These are phyloP conservation scores for Fistulinella prunicolor DNA, from an alignment of 768 basidiomycete genomes.

Conservation along the genomic window DNA sequence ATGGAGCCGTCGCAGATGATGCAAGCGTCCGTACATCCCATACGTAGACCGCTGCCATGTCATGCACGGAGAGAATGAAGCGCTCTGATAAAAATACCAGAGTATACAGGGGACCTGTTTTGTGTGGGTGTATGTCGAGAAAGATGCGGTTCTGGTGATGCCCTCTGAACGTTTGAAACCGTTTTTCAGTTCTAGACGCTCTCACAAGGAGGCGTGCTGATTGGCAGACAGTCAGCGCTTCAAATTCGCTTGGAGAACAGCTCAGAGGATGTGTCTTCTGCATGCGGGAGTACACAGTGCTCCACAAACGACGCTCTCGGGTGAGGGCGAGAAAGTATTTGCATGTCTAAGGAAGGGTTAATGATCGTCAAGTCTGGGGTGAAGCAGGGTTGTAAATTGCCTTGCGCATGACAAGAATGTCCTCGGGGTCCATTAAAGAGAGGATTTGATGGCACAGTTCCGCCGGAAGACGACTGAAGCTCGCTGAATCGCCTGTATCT, in stretches of 20 bases:
- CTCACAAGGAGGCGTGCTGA: conserved; percentile 7
- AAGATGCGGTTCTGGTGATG: not conserved
- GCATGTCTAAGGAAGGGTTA: conserved; percentile 12
- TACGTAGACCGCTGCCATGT: conserved; percentile 8
- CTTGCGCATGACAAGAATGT: conserved; percentile 9
- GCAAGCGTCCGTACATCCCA: conserved; percentile 9
- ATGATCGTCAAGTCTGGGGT: not conserved
- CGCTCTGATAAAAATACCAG: conserved; percentile 12
- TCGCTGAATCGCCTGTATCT: not conserved
- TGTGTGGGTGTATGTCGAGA: not conserved
- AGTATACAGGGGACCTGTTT: not conserved
- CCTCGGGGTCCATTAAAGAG: conserved; percentile 1
- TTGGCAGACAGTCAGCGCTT: not conserved
- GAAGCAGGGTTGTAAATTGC: not conserved
- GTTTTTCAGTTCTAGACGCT: conserved; percentile 3
- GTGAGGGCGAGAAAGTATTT: conserved; percentile 4
- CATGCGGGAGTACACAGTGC: not conserved
- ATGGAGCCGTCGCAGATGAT: not conserved
- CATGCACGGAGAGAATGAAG: conserved; percentile 9
- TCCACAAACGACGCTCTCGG: conserved; percentile 5
- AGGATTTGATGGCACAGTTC: conserved; percentile 9
- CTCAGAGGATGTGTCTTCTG: not conserved
- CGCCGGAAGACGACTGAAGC: not conserved
- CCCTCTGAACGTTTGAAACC: not conserved
- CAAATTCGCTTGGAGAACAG: conserved; percentile 8